A percentile compares a stretch with the other conserved stretches of the same genome.
Evolutionary conservation across 306 rosid species (phyloP).

Genomic region (Adenanthera pavonina): DNA sequence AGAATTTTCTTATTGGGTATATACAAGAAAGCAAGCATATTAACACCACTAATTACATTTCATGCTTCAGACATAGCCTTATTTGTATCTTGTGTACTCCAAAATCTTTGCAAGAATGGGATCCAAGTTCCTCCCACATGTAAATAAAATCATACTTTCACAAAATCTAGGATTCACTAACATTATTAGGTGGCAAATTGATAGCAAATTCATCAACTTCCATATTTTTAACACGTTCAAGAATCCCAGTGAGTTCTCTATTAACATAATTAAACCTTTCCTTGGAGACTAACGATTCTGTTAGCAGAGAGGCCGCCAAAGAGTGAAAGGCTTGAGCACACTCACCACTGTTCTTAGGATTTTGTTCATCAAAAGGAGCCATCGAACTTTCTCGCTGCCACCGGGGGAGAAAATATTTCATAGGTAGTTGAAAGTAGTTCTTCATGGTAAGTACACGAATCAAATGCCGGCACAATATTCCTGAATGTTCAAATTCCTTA

Average conservation of each 20-base stretch:
- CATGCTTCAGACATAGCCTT: constrained; percentile 6
- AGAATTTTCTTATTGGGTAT: constrained; percentile 8
- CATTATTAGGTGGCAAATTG: constrained; percentile 43
- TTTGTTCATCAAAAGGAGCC: constrained; percentile 41
- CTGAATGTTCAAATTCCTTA: constrained; percentile 72
- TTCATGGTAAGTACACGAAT: constrained; percentile 56
- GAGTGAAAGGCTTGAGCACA: constrained; percentile 55
- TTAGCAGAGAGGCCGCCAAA: constrained; percentile 52
- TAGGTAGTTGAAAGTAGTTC: constrained; percentile 69
- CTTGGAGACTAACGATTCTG: constrained; percentile 61
- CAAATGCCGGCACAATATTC: constrained; percentile 69
- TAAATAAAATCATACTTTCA: not conserved
- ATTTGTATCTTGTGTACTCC: constrained; percentile 24
- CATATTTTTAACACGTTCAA: constrained; percentile 61
- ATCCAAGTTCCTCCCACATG: not conserved
- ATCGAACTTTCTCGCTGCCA: constrained; percentile 57
- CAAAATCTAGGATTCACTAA: constrained; percentile 38
- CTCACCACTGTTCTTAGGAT: constrained; percentile 44
- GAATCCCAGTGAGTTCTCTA: constrained; percentile 56
- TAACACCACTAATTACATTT: constrained; percentile 9
- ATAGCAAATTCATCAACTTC: constrained; percentile 56
- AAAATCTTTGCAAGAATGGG: constrained; percentile 13
- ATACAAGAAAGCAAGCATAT: not conserved
- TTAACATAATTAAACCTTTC: constrained; percentile 54
- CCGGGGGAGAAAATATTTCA: constrained; percentile 58